These are phyloP conservation scores for Cucumis melo DNA, from an alignment of 306 rosid genomes.

Conservation along the genomic window DNA sequence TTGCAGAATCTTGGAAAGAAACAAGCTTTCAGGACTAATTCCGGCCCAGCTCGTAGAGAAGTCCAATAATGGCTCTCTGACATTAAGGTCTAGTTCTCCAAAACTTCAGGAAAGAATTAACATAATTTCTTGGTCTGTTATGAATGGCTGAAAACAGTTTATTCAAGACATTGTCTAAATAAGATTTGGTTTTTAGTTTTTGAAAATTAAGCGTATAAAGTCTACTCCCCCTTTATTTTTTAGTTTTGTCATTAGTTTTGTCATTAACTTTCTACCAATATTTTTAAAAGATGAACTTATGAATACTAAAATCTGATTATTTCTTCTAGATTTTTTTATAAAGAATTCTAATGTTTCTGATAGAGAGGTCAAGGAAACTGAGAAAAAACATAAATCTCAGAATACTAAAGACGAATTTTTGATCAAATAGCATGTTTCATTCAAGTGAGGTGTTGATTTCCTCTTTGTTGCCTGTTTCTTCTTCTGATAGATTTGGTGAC, in stretches of 20 bases:
- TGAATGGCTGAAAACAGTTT: background rate
- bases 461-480: background rate
- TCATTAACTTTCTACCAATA: too few relatives aligned
- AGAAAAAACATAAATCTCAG: too few relatives aligned
- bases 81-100: constrained; percentile 18
- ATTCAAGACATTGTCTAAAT: background rate
- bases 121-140: background rate
- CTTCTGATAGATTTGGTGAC: constrained; percentile 16
- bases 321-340: too few relatives aligned
- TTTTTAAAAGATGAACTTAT: too few relatives aligned
- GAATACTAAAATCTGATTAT: too few relatives aligned
- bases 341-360: too few relatives aligned
- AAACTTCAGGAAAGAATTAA: background rate
- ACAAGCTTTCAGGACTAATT: constrained; percentile 23
- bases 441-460: background rate
- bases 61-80: constrained; percentile 19
- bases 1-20: constrained; percentile 21
- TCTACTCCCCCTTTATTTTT: too few relatives aligned
- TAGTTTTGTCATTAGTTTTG: too few relatives aligned
- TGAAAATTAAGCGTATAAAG: too few relatives aligned
- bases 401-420: too few relatives aligned
- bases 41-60: constrained; percentile 20
- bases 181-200: too few relatives aligned
- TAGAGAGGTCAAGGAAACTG: too few relatives aligned
- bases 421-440: background rate